Base-by-base conservation (phyloP, 2,329 filamentous ascomycete species). In the Cladosporium colombiae region DNA sequence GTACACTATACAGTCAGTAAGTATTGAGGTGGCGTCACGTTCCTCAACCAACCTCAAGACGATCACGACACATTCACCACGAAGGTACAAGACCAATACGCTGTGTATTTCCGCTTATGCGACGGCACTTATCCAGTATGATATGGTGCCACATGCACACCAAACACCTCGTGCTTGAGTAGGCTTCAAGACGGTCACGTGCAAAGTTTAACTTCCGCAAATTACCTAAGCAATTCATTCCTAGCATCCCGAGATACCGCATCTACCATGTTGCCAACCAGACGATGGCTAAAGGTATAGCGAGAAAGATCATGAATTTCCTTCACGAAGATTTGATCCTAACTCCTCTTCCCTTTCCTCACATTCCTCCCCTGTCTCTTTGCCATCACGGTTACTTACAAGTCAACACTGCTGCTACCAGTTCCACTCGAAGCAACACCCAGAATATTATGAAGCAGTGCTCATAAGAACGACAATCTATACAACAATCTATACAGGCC, bases 1-100 rank as follows among this genome's bases (percentile, higher is more conserved):
- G 61, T 63, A 63, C 50, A 63, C 50, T 63, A 63, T 56, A 63
- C 61, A 63, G 33, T 31, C 50, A 63, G 50, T 56, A 31, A 63
- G 61, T 46, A 56, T 46, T 18, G 50, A 56, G 50, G 61, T 40
- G n/a, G 29, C 46, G n/a, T 52, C 44, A 21, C 11, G 44, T 35
- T 53, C 44, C 29, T 37, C 59, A 23, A 21, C 18, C 8, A 29
- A n/a, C 29, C 27, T 55, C 27, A 7, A 46, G 40, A 21, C 14
- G n/a, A 46, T 46, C 4, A 46, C 40, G 40, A 21, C 40, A 21
- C 11, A 21, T 46, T 21, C 5, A 21, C 13, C 8, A 46, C 40
- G 3, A 21, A n/a, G 21, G 10, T 10, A n/a, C 40, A 46, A 40
- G 35, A 40, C 6, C 35, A 7, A 18, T 40, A 4, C 35, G 35